Base-by-base conservation (phyloP, 208 protist species). In the Acanthamoeba culbertsoni region DNA sequence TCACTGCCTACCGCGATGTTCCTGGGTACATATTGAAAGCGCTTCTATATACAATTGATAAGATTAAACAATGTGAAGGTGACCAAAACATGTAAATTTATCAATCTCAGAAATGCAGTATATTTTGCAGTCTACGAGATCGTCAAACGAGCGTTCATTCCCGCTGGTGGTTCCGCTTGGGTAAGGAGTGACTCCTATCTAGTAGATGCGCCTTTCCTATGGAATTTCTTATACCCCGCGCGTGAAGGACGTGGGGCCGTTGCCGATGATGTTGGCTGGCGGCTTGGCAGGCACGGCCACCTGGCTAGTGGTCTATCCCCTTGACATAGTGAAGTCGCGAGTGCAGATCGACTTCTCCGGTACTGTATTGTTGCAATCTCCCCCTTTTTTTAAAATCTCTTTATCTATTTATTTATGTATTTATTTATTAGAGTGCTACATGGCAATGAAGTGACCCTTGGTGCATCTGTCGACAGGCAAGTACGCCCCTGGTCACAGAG, bases 261-360 rank as follows among this genome's bases (percentile, higher is more conserved):
- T 88, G 42, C 42, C 77, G 3, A 55, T 88, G 48, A 55, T 88
- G 43, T 26, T 88, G 43, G 77, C 77, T 35, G 77, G 77, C 16
- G 77, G 77, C 2, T 35, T 55, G 26, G 77, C 77, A 18, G 77
- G 77, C 14, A 62, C 51, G n/a, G 77, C 77, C 42, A 88, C 43
- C 12, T 88, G 77, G 77, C 42, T 88, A 48, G n/a, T 28, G 31
- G 51, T 88, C 14, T 88, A 63, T 26, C 77, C 77, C 3, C n/a
- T 88, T 2, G 77, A 88, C 51, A 55, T 88, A 42, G 28, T 88
- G 46, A 88, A 88, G 46, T 88, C 77, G 77, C 43, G 77, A 33
- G 77, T 88, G 28, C 77, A 88, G 77, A 88, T 62, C 1, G 77
- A 88, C 10, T 5, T 86, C 5, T 43, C 75, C 3, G 63, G 63